phyloP scores from a whole-genome alignment of 2,329 filamentous ascomycete species.

The Xylariomycetidae sp. region DNA sequence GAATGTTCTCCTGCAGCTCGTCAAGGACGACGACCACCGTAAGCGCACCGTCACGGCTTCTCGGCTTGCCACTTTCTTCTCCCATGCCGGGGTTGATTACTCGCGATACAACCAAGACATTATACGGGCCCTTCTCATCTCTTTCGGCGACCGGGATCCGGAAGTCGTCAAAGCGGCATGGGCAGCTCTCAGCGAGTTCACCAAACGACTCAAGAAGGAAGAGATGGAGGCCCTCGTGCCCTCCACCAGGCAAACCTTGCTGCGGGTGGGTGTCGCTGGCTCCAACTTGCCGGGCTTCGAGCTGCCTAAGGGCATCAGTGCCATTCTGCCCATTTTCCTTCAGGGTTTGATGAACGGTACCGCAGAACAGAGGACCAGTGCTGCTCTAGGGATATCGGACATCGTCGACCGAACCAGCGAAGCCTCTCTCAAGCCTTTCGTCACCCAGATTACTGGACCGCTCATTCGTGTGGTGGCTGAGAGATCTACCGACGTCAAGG shows the following conservation, averaged over 20 bases:
- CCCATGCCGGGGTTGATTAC: constrained; percentile 75
- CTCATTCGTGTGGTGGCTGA: constrained; percentile 97
- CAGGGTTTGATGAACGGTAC: constrained; percentile 97
- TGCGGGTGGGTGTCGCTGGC: constrained; percentile 83
- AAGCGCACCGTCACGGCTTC: constrained; percentile 71
- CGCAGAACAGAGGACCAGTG: constrained; percentile 82
- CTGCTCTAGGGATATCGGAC: constrained; percentile 90
- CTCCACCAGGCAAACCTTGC: constrained; percentile 79
- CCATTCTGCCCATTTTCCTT: constrained; percentile 91
- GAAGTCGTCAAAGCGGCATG: constrained; percentile 86
- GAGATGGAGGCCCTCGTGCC: constrained; percentile 92
- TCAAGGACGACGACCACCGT: constrained; percentile 89
- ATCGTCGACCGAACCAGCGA: constrained; percentile 89
- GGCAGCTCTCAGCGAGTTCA: constrained; percentile 80
- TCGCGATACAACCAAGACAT: constrained; percentile 95
- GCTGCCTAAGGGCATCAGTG: constrained; percentile 94
- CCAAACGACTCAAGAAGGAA: constrained; percentile 86
- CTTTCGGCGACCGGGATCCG: constrained; percentile 80
- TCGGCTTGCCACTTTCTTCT: constrained; percentile 84
- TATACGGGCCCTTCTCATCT: constrained; percentile 81
- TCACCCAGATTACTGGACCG: constrained; percentile 95
- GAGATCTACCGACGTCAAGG: constrained; percentile 91
- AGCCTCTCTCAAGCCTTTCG: constrained; percentile 84
- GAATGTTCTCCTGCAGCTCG: constrained; percentile 80
- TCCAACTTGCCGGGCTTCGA: constrained; percentile 81